Conservation (phyloP, 108 stramenopile species). For the Chaetoceros muelleri region DNA sequence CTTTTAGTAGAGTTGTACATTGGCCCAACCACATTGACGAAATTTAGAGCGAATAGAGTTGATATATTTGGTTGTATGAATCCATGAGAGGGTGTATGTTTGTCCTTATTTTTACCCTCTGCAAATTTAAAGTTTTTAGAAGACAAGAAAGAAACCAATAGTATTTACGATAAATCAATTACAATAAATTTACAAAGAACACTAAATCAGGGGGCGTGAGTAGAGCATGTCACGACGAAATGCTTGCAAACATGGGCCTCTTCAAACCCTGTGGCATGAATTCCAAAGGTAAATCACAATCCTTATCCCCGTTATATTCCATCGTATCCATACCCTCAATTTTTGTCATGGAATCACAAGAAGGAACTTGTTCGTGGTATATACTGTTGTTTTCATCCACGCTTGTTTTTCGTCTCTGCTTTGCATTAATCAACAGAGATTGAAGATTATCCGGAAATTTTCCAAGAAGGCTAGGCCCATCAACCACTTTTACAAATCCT, state of each 20-base stretch:
- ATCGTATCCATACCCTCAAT: not conserved
- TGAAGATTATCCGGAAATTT: not conserved
- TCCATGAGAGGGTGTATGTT: too few species aligned
- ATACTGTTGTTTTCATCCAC: not conserved
- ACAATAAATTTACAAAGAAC: too few species aligned
- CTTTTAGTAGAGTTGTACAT: not conserved
- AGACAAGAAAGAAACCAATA: too few species aligned
- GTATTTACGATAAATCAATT: too few species aligned
- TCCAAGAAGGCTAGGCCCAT: not conserved
- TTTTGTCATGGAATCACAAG: not conserved
- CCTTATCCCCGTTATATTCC: not conserved
- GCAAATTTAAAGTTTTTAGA: too few species aligned
- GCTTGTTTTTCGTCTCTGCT: not conserved
- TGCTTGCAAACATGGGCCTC: not conserved
- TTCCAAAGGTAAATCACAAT: not conserved
- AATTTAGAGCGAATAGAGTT: too few species aligned
- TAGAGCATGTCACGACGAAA: too few species aligned
- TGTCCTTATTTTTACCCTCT: too few species aligned
- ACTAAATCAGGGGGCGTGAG: too few species aligned
- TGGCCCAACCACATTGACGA: too few species aligned
- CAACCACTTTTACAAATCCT: not conserved
- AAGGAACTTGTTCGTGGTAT: not conserved
- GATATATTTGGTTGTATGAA: too few species aligned
- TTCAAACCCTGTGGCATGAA: not conserved
- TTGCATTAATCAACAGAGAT: not conserved